phyloP scores from a whole-genome alignment of 306 rosid genomes.

The Prunus campanulata region DNA sequence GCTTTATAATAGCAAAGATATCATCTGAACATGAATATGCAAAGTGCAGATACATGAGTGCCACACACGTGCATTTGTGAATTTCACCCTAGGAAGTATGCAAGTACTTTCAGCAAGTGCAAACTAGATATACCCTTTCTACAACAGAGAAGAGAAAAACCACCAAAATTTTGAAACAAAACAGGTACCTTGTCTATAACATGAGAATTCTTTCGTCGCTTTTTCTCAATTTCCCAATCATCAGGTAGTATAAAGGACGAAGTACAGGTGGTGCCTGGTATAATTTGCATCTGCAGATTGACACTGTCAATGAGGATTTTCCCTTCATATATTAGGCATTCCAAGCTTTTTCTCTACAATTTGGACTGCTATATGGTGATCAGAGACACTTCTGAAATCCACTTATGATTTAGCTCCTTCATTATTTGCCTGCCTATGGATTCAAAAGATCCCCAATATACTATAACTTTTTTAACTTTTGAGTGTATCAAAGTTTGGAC shows the following conservation, averaged over 20 bases:
- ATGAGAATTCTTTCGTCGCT: slow-evolving; percentile 19
- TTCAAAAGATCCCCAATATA: too few relatives aligned
- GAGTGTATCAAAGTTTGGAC: too few relatives aligned
- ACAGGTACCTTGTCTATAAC: slow-evolving; percentile 33
- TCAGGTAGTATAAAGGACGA: slow-evolving; percentile 32
- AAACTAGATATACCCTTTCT: not conserved
- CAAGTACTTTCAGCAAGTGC: not conserved
- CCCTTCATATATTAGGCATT: not conserved
- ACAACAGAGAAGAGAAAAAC: slow-evolving; percentile 4
- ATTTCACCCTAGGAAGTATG: not conserved
- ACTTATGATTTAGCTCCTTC: not conserved
- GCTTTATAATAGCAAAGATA: not conserved
- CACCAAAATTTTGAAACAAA: not conserved
- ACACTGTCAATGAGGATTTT: slow-evolving; percentile 9
- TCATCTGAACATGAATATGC: not conserved
- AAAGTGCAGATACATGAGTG: not conserved
- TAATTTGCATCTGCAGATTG: slow-evolving; percentile 30
- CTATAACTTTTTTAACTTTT: too few relatives aligned
- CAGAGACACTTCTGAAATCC: not conserved
- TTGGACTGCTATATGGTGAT: not conserved
- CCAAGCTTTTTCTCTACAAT: not conserved
- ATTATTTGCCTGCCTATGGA: not conserved
- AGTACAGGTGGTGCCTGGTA: not conserved
- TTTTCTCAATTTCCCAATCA: slow-evolving; percentile 38
- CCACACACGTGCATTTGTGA: not conserved